These are phyloP conservation scores for Brettanomyces sp. DNA, from an alignment of 805 yeast genomes.

Conservation along the genomic window DNA sequence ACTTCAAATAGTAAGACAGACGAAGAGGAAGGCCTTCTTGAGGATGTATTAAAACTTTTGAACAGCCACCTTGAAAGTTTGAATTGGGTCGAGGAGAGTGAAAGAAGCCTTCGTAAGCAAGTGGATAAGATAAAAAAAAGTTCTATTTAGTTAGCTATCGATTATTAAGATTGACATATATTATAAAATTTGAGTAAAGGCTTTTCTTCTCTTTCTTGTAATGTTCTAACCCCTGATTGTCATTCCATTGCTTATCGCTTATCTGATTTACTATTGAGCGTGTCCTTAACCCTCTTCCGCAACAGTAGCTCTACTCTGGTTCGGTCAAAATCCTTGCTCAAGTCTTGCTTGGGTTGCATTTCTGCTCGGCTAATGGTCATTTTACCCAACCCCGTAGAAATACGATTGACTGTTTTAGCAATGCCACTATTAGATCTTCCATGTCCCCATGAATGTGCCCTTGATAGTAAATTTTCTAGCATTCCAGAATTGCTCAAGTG, in stretches of 20 bases:
- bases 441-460: neutral
- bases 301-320: conserved; percentile 39
- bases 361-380: conserved; percentile 8
- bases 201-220: neutral
- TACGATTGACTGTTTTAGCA: neutral
- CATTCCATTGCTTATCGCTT: no score
- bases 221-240: no score
- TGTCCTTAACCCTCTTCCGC: conserved; percentile 32
- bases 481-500: neutral
- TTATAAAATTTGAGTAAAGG: neutral
- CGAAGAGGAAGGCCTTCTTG: conserved; percentile 31
- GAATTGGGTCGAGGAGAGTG: conserved; percentile 75
- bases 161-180: neutral
- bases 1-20: conserved; percentile 15
- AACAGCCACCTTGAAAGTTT: conserved; percentile 86
- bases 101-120: conserved; percentile 58
- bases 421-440: neutral
- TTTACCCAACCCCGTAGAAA: neutral
- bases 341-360: neutral
- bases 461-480: neutral
- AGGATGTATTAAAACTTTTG: conserved; percentile 69
- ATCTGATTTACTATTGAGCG: conserved; percentile 11
- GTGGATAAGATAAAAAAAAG: conserved; percentile 31
- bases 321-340: conserved; percentile 32
- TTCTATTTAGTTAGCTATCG: neutral